These are phyloP conservation scores for Rachicladosporium sp. DNA, from an alignment of 2,329 filamentous ascomycete species.

Conservation along the genomic window DNA sequence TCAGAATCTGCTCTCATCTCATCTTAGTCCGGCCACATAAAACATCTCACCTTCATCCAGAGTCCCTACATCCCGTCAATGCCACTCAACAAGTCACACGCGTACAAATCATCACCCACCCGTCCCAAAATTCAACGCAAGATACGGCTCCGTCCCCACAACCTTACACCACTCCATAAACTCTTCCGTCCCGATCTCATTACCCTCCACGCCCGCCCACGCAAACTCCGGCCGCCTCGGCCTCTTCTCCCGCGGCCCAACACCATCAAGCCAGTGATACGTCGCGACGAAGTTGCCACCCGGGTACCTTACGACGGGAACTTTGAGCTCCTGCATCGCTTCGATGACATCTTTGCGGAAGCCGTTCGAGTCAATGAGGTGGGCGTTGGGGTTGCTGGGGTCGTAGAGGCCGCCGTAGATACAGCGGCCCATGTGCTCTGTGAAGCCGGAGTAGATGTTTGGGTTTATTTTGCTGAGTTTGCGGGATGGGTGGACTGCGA, in stretches of 20 bases:
- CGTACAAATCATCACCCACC: conserved; percentile 27
- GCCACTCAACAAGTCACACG: not conserved
- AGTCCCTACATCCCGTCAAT: conserved; percentile 22
- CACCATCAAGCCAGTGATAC: conserved; percentile 74
- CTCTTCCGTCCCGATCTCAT: conserved; percentile 75
- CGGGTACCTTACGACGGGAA: conserved; percentile 68
- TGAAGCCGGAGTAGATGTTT: conserved; percentile 75
- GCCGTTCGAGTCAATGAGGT: conserved; percentile 60
- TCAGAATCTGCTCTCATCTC: not conserved
- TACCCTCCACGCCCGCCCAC: conserved; percentile 61
- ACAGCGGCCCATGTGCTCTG: conserved; percentile 83
- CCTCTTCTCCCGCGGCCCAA: conserved; percentile 59
- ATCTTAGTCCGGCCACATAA: too few species aligned
- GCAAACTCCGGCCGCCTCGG: conserved; percentile 59
- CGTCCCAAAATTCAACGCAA: conserved; percentile 72
- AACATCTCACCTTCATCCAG: conserved; percentile 39
- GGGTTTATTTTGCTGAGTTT: conserved; percentile 62
- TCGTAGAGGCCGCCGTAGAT: conserved; percentile 83
- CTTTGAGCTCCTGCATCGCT: conserved; percentile 58
- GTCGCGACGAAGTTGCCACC: conserved; percentile 77
- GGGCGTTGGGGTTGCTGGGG: conserved; percentile 45
- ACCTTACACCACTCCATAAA: conserved; percentile 70
- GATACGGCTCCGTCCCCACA: conserved; percentile 64
- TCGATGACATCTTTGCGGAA: conserved; percentile 70
- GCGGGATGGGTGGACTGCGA: conserved; percentile 52